Evolutionary conservation across 176 grass and related monocot genomes (phyloP).

Genomic region (Oryza rufipogon): DNA sequence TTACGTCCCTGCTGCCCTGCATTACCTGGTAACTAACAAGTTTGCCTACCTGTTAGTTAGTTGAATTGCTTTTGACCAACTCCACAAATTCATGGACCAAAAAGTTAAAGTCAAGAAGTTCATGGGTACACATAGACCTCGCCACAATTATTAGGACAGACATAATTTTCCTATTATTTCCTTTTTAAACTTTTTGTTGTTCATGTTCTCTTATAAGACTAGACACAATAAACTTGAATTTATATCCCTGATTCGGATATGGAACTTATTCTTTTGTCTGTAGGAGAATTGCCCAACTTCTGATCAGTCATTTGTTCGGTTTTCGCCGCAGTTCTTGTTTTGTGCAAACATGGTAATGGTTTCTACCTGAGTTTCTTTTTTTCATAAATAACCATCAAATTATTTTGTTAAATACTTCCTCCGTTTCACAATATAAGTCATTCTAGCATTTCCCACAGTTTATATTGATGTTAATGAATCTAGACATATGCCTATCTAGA

Average conservation of each 20-base stretch:
- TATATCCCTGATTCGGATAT: constrained; percentile 23
- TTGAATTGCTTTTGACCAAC: constrained; percentile 1
- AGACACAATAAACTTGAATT: neutral
- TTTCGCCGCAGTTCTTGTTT: constrained; percentile 46
- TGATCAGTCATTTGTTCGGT: constrained; percentile 62
- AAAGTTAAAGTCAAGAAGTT: neutral
- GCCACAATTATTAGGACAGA: neutral
- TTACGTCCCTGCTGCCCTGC: constrained; percentile 1
- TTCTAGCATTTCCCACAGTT: too few species aligned
- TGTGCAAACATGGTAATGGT: constrained; percentile 74
- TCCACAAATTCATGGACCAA: constrained; percentile 16
- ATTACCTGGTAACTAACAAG: neutral
- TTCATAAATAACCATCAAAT: neutral
- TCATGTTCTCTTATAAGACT: constrained; percentile 14
- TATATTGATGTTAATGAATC: too few species aligned
- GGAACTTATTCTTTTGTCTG: constrained; percentile 42
- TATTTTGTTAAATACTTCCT: constrained; percentile 16
- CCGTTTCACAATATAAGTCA: too few species aligned
- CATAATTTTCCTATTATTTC: constrained; percentile 21
- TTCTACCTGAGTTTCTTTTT: constrained; percentile 27
- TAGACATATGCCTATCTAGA: too few species aligned
- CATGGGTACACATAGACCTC: constrained; percentile 5
- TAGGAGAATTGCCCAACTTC: constrained; percentile 57
- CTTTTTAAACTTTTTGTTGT: neutral
- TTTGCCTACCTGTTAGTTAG: neutral